These are phyloP conservation scores for Teratosphaeria zuluensis DNA, from an alignment of 2,329 filamentous ascomycete genomes.

Conservation along the genomic window DNA sequence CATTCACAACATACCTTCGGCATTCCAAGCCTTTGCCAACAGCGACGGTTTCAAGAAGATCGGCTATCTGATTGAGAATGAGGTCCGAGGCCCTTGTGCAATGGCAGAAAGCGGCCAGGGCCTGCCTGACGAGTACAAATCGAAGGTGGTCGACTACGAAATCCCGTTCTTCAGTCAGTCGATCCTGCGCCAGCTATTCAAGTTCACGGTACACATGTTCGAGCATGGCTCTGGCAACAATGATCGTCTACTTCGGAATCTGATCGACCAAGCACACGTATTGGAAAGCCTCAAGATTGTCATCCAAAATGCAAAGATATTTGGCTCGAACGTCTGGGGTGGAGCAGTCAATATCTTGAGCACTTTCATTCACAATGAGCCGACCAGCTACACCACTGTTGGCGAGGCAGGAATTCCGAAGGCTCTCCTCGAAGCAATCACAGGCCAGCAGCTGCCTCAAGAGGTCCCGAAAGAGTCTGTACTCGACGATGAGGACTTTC, in stretches of 20 bases:
- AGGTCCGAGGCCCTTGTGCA: constrained; percentile 61
- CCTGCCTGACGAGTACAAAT: constrained; percentile 62
- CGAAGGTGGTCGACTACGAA: constrained; percentile 80
- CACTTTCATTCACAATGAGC: constrained; percentile 97
- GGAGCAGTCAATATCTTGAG: constrained; percentile 85
- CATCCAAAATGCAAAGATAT: constrained; percentile 67
- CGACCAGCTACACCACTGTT: constrained; percentile 92
- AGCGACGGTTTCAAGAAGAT: constrained; percentile 82
- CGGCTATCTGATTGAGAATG: constrained; percentile 72
- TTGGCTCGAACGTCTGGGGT: constrained; percentile 92
- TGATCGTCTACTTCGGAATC: constrained; percentile 79
- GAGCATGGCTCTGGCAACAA: constrained; percentile 71
- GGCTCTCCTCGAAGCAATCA: constrained; percentile 75
- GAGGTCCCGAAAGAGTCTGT: constrained; percentile 9
- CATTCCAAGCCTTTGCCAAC: constrained; percentile 71
- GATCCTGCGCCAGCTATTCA: constrained; percentile 85
- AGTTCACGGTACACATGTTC: constrained; percentile 95
- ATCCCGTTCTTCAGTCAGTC: constrained; percentile 91
- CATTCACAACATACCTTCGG: constrained; percentile 69
- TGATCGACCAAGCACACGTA: constrained; percentile 86
- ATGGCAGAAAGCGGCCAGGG: constrained; percentile 60
- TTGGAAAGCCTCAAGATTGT: constrained; percentile 70
- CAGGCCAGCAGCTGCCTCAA: constrained; percentile 24
- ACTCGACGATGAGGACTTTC: constrained; percentile 6
- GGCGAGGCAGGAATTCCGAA: constrained; percentile 86